Conservation (phyloP, 208 protist genomes). For the Crithidia expoeki region DNA sequence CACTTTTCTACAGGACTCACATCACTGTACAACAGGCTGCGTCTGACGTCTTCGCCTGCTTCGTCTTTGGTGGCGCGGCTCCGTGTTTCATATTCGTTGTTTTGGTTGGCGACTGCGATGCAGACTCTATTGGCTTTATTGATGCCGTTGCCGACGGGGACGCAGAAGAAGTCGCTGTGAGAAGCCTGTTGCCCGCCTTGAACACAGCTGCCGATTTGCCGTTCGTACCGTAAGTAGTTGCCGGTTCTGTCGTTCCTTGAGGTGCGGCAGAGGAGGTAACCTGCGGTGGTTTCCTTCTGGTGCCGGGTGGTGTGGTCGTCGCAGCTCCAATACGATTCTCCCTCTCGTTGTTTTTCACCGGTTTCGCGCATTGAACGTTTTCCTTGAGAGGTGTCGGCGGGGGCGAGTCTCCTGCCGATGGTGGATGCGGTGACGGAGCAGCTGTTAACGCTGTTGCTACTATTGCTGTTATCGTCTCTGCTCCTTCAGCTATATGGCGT, state of each 20-base stretch:
- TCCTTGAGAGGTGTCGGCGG: neutral
- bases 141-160: neutral
- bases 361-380: neutral
- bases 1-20: too few relatives aligned
- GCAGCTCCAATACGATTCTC: neutral
- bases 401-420: neutral
- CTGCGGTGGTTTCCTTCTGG: neutral
- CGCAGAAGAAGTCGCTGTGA: neutral
- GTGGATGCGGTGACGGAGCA: neutral
- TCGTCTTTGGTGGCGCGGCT: neutral
- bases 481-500: neutral
- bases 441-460: neutral
- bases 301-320: neutral
- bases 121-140: neutral
- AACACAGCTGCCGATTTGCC: neutral
- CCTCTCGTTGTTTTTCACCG: neutral
- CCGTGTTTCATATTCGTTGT: neutral
- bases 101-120: neutral
- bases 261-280: neutral
- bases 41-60: neutral
- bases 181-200: neutral
- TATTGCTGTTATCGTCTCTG: neutral
- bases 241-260: neutral
- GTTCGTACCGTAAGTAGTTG: too few relatives aligned
- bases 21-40: constrained; percentile 3